phyloP scores from a whole-genome alignment of 2,329 filamentous ascomycete genomes.

The Didymella exigua region DNA sequence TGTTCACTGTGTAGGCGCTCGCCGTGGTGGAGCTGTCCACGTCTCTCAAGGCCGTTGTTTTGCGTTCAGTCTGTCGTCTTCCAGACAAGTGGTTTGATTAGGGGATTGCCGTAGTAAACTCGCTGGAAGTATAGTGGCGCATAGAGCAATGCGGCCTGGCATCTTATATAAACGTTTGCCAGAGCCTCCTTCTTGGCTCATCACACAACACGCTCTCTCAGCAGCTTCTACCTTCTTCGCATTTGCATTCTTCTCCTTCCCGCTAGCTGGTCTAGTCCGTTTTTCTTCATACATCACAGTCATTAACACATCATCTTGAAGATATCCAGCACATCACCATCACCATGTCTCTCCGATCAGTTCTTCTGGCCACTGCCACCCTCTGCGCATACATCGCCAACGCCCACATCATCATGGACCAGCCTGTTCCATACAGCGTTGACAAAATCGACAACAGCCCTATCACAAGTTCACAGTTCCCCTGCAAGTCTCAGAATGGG shows the following conservation, averaged over 20 bases:
- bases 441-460: conserved; percentile 66
- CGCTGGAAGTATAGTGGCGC: conserved; percentile 18
- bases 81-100: conserved; percentile 41
- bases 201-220: conserved; percentile 28
- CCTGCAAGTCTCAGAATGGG: conserved; percentile 62
- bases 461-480: conserved; percentile 68
- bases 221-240: conserved; percentile 26
- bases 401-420: conserved; percentile 77
- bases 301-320: conserved; percentile 25
- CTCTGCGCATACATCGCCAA: conserved; percentile 51
- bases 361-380: conserved; percentile 54
- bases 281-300: conserved; percentile 13
- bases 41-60: conserved; percentile 32
- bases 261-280: conserved; percentile 19
- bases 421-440: conserved; percentile 67
- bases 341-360: conserved; percentile 59
- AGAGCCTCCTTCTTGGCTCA: conserved; percentile 22
- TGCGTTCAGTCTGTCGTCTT: conserved; percentile 27
- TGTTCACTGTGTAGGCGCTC: conserved; percentile 41
- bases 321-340: conserved; percentile 26
- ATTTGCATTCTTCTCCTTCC: conserved; percentile 14
- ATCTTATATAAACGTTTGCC: conserved; percentile 35
- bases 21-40: conserved; percentile 31
- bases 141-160: conserved; percentile 6
- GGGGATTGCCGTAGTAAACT: conserved; percentile 27